Evolutionary conservation across 2,329 filamentous ascomycete genomes (phyloP).

Genomic region (Ascocoryne sarcoides): DNA sequence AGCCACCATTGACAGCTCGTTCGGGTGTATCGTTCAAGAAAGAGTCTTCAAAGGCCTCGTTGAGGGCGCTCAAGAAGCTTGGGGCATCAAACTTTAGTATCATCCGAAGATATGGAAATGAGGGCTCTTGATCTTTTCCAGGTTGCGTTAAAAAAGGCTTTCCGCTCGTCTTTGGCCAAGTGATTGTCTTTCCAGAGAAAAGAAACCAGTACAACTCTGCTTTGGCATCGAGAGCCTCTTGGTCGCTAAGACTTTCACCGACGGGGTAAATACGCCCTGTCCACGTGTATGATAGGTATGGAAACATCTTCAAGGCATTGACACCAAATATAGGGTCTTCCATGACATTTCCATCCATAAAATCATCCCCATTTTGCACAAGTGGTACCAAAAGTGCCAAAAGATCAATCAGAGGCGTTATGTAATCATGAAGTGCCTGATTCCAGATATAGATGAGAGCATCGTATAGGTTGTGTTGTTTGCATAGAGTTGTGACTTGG

Average conservation of each 20-base stretch:
- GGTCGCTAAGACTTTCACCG: conserved; percentile 63
- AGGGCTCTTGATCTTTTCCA: conserved; percentile 50
- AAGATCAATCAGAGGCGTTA: conserved; percentile 82
- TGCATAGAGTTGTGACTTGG: conserved; percentile 83
- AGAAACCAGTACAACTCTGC: conserved; percentile 86
- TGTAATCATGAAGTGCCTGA: conserved; percentile 76
- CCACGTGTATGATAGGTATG: conserved; percentile 84
- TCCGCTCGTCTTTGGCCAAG: conserved; percentile 61
- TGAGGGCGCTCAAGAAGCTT: conserved; percentile 89
- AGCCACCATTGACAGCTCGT: conserved; percentile 45
- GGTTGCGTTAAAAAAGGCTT: conserved; percentile 54
- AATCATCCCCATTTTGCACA: conserved; percentile 46
- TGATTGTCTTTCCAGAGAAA: conserved; percentile 72
- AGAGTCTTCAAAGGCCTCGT: conserved; percentile 92
- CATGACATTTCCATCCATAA: conserved; percentile 43
- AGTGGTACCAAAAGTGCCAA: conserved; percentile 56
- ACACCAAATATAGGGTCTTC: conserved; percentile 54
- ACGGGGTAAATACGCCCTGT: conserved; percentile 90
- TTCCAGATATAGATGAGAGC: conserved; percentile 97
- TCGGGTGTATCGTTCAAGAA: conserved; percentile 79
- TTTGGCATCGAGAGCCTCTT: conserved; percentile 68
- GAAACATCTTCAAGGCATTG: conserved; percentile 84
- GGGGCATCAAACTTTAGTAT: conserved; percentile 83
- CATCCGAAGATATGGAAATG: conserved; percentile 77
- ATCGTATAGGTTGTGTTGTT: conserved; percentile 86